Evolutionary conservation across 768 basidiomycete species (phyloP), one percentile per base, ranked within the genome.

Genomic region (Wakefieldia striispora): DNA sequence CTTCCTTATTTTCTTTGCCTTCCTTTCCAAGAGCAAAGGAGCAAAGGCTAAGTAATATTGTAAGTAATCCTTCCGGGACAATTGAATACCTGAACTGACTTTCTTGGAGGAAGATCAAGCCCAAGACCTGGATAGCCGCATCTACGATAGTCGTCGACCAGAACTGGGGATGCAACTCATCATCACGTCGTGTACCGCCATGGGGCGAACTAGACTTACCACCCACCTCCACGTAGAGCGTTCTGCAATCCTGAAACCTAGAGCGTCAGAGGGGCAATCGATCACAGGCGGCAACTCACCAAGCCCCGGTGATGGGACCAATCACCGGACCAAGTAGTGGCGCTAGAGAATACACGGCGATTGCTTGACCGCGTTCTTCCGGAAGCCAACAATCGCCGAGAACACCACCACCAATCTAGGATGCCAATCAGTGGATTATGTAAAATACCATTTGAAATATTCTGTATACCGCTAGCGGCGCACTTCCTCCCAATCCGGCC

Each of bases 171-270:
- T 0, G 11, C 6, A 3, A 16, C 0, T 14, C 14, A 33, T 33
- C 4, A 33, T 33, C 31, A 6, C 14, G 31, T 14, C 31, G 6
- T 14, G 31, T 14, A 14, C 11, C 3, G 3, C 6, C 31, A 33
- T 4, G 3, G 2, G 34, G 33, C 36, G 4, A 19, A 38, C 3
- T 12, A 33, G 5, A 72, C 79, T 36, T 63, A 79, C 81, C 26
- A 86, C 84, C 85, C 84, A 88, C 63, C 83, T 71, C 86, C 86
- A 88, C 0, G 82, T 82, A 0, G 83, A 76, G 33, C 68, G 70
- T 36, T 86, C 71, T 0, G 81, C 79, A 23, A 89, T 78, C 72
- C 55, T 77, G 14, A 56, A 61, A 12, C n/a, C n/a, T n/a, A 61
- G 55, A 27, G 0, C 17, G 27, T 43, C 4, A 44, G 21, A 39